Percentiles rank a stretch among this genome's conserved stretches.
Conservation (phyloP, 2,329 filamentous ascomycete genomes). For the Colletotrichum kahawae region DNA sequence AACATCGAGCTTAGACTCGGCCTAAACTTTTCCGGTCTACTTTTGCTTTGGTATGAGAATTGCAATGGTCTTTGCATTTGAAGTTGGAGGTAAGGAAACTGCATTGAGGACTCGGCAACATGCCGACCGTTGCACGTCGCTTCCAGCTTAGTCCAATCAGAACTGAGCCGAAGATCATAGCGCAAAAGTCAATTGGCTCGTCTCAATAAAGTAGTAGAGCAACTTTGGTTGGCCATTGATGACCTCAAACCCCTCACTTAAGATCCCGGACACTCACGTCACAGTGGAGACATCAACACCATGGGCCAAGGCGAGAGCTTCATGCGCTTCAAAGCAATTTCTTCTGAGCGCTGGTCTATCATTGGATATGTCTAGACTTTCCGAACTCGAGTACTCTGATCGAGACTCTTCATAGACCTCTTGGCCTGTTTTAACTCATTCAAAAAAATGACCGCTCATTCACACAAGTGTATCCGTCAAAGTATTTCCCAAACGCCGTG, state of each 20-base stretch:
- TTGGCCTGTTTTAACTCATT: background rate
- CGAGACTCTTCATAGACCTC: background rate
- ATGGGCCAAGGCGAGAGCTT: background rate
- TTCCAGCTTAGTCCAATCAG: background rate
- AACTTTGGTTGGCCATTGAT: background rate
- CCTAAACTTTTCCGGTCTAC: background rate
- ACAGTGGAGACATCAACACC: background rate
- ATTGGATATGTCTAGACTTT: background rate
- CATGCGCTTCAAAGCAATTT: background rate
- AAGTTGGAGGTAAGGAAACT: background rate
- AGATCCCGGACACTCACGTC: background rate
- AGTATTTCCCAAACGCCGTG: constrained; percentile 1
- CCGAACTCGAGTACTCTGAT: background rate
- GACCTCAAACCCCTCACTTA: background rate
- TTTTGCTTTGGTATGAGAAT: background rate
- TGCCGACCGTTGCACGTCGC: background rate
- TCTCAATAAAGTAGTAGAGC: background rate
- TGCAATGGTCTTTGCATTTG: background rate
- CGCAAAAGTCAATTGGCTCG: background rate
- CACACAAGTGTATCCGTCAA: constrained; percentile 2
- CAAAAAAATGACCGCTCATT: background rate
- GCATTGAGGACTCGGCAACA: background rate
- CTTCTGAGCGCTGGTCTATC: background rate
- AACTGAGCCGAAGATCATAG: background rate
- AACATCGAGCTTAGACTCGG: background rate